Evolutionary conservation across 768 basidiomycete genomes (phyloP), one percentile per base, ranked within the genome.

Genomic region (Hortiboletus flavorubellus): DNA sequence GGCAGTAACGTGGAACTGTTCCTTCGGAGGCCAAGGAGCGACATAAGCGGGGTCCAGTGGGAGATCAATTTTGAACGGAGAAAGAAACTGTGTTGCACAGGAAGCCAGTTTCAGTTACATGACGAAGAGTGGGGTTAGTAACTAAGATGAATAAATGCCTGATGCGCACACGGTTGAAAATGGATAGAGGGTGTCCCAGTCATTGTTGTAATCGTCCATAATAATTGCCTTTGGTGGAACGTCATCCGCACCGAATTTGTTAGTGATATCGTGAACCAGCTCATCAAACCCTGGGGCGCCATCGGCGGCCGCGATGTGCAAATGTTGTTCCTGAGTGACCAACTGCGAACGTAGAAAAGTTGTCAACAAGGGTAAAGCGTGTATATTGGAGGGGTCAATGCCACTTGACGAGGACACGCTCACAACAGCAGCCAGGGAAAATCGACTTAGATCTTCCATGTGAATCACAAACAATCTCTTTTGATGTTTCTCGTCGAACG

Each of bases 161-260:
- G 7, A 40, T 40, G 10, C 8, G 46, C 83, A 33, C 61, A 89
- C 91, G 41, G 84, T 74, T 3, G 87, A 88, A 70, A 91, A 90
- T 14, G 90, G 90, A 68, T 88, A 92, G 38, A 95, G 65, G 2
- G 84, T 75, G 68, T 96, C 92, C 93, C 94, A 98, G 62, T 97
- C 92, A 15, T 82, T 73, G 60, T 93, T 94, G 65, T 85, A 79
- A 54, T 90, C 85, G 56, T 89, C 79, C 80, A 93, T 86, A 3
- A 76, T 66, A 8, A 87, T 78, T 0, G 78, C 73, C 2, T 69
- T 67, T 0, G 83, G 75, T 26, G 67, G 67, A n/a, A 65, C 60
- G 10, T 72, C 76, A 8, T 71, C 64, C 2, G 65, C 68, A n/a
- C 83, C 83, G 64, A 94, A 90, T 49, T 79, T 68, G 18, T 69